Conservation (phyloP, 1,284 basidiomycete genomes). For the Ganoderma sinense region DNA sequence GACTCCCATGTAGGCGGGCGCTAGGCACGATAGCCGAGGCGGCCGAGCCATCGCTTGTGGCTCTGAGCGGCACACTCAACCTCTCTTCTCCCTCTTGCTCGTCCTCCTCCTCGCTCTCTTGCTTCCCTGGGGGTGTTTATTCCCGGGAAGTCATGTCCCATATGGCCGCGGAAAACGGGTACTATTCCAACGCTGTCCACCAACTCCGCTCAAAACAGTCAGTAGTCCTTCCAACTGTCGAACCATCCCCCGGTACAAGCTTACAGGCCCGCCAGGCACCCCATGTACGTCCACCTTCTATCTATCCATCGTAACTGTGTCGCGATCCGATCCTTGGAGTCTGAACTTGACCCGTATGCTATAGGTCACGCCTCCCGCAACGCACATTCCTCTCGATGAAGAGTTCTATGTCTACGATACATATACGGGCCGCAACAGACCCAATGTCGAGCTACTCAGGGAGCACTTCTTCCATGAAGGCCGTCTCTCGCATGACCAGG, state of each 20-base stretch:
- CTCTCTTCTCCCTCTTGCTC: neutral
- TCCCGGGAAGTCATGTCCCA: conserved; percentile 10
- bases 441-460: conserved; percentile 89
- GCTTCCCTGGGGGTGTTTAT: neutral
- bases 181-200: conserved; percentile 26
- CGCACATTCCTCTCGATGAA: conserved; percentile 42
- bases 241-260: conserved; percentile 28
- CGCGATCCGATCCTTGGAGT: neutral
- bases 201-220: conserved; percentile 27
- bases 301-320: neutral
- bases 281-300: conserved; percentile 22
- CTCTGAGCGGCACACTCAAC: too few species aligned
- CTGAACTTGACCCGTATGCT: neutral
- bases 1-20: neutral
- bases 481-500: conserved; percentile 86
- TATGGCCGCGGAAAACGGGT: conserved; percentile 16
- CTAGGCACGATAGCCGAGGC: neutral
- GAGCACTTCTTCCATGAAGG: conserved; percentile 96
- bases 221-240: conserved; percentile 25
- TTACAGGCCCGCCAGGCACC: conserved; percentile 34
- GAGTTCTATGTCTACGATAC: conserved; percentile 44
- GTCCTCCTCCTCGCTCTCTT: neutral
- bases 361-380: conserved; percentile 43
- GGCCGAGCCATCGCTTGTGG: too few species aligned
- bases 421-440: conserved; percentile 54